A percentile compares a stretch with the other conserved stretches of the same genome.
These are phyloP conservation scores for Xylaria sp. DNA, from an alignment of 2,329 filamentous ascomycete species.

Conservation along the genomic window DNA sequence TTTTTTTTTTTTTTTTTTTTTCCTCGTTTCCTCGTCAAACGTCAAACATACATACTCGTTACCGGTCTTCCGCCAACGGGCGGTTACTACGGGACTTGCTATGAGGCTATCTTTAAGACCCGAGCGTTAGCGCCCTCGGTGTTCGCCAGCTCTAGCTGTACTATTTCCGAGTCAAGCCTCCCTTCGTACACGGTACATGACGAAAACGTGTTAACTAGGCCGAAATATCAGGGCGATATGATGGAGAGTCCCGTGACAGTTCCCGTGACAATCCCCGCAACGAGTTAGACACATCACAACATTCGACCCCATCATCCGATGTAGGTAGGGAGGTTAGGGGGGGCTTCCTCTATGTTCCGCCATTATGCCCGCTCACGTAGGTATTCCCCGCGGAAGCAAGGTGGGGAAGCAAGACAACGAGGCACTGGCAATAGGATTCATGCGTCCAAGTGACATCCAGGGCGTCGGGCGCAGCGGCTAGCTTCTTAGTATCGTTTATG, in stretches of 20 bases:
- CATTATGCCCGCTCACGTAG: constrained; percentile 16
- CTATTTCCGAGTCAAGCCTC: background rate
- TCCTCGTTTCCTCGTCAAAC: too few relatives aligned
- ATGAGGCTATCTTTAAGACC: constrained; percentile 5
- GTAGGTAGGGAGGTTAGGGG: background rate
- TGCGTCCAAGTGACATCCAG: constrained; percentile 9
- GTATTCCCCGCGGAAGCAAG: constrained; percentile 31
- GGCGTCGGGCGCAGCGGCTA: constrained; percentile 27
- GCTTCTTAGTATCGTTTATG: background rate
- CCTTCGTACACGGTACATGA: background rate
- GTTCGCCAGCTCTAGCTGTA: constrained; percentile 6
- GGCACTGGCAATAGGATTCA: background rate
- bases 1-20: too few relatives aligned
- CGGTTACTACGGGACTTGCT: constrained; percentile 7
- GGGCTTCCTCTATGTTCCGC: background rate
- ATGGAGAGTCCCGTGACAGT: constrained; percentile 8
- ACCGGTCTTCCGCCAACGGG: constrained; percentile 19
- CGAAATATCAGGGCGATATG: background rate
- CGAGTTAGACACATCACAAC: background rate
- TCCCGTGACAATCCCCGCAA: background rate
- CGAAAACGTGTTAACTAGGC: background rate
- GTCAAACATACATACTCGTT: constrained; percentile 3
- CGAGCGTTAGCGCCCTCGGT: background rate
- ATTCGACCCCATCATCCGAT: constrained; percentile 10
- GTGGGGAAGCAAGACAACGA: constrained; percentile 27